phyloP scores from a whole-genome alignment of 768 basidiomycete genomes.

The Peribolospora baueri region DNA sequence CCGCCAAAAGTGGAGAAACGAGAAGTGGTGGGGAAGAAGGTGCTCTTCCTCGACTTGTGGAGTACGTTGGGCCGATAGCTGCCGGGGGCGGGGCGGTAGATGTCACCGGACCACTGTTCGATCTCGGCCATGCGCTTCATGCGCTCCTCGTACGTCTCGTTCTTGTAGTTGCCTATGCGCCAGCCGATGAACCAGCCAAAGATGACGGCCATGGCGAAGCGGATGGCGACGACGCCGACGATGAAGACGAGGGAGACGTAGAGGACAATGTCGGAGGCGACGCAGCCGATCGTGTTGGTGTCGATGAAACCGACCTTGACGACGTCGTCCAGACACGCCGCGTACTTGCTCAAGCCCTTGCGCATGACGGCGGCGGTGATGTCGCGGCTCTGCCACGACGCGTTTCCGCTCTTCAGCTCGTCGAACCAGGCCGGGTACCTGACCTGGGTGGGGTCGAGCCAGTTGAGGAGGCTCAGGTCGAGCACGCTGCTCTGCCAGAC shows the following conservation, averaged over 20 bases:
- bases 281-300: conserved; percentile 79
- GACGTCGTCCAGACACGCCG: conserved; percentile 63
- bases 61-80: conserved; percentile 69
- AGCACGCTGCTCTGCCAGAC: conserved; percentile 84
- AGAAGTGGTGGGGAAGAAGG: conserved; percentile 27
- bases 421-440: conserved; percentile 64
- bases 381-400: conserved; percentile 57
- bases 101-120: conserved; percentile 88
- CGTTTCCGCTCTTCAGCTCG: conserved; percentile 40
- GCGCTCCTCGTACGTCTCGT: conserved; percentile 75
- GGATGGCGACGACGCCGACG: conserved; percentile 81
- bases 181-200: conserved; percentile 98
- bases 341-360: conserved; percentile 38
- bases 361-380: conserved; percentile 67
- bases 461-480: conserved; percentile 59
- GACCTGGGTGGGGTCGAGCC: conserved; percentile 60
- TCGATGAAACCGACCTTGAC: conserved; percentile 81
- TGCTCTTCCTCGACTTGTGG: conserved; percentile 24
- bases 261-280: conserved; percentile 80
- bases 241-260: conserved; percentile 92
- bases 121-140: conserved; percentile 74
- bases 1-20: conserved; percentile 40
- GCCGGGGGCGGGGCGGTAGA: conserved; percentile 77
- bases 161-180: conserved; percentile 75
- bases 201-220: conserved; percentile 86